Evolutionary conservation across 2,329 filamentous ascomycete genomes (phyloP).

Genomic region (Arachnomyces sp.): DNA sequence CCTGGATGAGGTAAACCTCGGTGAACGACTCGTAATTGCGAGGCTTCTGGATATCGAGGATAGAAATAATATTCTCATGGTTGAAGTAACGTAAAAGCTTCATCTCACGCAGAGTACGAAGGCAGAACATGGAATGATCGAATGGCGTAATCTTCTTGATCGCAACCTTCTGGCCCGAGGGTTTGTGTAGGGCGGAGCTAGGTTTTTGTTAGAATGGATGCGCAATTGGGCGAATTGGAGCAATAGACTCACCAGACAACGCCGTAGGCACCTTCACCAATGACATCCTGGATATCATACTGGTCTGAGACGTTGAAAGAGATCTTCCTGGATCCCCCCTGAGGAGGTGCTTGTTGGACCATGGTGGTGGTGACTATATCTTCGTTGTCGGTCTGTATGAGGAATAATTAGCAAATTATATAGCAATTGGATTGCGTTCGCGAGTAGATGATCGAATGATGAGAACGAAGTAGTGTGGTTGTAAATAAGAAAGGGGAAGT

Average conservation of each 20-base stretch:
- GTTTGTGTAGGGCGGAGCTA: slow-evolving; percentile 97
- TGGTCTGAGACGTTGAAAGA: slow-evolving; percentile 99
- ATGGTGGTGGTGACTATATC: slow-evolving; percentile 17
- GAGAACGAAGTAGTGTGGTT: too few species aligned
- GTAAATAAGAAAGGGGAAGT: too few species aligned
- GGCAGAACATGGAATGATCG: slow-evolving; percentile 97
- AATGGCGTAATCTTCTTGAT: slow-evolving; percentile 99
- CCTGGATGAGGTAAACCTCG: slow-evolving; percentile 97
- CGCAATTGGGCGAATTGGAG: background rate
- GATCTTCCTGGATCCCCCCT: slow-evolving; percentile 70
- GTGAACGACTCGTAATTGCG: slow-evolving; percentile 93
- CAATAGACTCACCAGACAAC: slow-evolving; percentile 74
- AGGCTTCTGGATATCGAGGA: slow-evolving; percentile 97
- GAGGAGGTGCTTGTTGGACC: slow-evolving; percentile 39
- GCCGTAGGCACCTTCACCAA: slow-evolving; percentile 95
- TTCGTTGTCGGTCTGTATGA: too few species aligned
- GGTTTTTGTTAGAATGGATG: slow-evolving; percentile 11
- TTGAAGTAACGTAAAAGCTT: slow-evolving; percentile 98
- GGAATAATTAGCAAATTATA: too few species aligned
- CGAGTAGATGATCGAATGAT: too few species aligned
- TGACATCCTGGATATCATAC: slow-evolving; percentile 99
- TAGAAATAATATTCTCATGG: slow-evolving; percentile 99
- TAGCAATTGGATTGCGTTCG: too few species aligned
- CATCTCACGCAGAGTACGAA: slow-evolving; percentile 96
- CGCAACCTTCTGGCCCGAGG: slow-evolving; percentile 93